These are phyloP conservation scores for Aspergillus japonicus DNA, from an alignment of 2,329 filamentous ascomycete genomes.

Conservation along the genomic window DNA sequence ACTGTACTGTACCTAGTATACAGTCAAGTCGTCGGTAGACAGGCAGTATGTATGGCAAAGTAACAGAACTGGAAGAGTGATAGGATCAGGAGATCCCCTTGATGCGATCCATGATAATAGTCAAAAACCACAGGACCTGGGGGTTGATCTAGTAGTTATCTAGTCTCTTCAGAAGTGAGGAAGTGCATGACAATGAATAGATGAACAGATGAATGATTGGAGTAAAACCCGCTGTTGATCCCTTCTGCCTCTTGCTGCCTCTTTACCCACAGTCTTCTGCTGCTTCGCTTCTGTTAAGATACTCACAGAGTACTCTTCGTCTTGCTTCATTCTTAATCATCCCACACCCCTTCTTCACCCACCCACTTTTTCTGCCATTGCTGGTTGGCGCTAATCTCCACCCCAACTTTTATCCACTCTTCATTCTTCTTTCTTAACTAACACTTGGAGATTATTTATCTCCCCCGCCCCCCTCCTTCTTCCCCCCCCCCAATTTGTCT, in stretches of 20 bases:
- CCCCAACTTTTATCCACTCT: background rate
- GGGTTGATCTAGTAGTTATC: no score
- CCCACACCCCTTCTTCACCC: background rate
- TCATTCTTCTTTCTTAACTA: background rate
- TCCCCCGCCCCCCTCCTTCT: background rate
- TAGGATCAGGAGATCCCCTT: background rate
- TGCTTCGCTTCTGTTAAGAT: no score
- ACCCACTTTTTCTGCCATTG: background rate
- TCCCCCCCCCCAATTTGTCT: background rate
- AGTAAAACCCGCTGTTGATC: background rate
- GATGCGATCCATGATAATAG: no score
- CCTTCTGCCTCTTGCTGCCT: background rate
- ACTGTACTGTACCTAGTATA: no score
- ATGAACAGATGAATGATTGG: background rate
- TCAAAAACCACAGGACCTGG: no score
- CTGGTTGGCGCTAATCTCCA: background rate
- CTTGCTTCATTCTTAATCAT: background rate
- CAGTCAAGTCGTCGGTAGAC: no score
- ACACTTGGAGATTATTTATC: no score
- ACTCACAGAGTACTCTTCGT: background rate
- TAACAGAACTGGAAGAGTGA: background rate
- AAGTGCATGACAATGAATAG: no score
- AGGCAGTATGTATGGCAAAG: no score
- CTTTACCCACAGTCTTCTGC: no score
- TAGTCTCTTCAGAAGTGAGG: no score